phyloP scores from a whole-genome alignment of 1,284 basidiomycete species.

The Cryptococcus wingfieldii region DNA sequence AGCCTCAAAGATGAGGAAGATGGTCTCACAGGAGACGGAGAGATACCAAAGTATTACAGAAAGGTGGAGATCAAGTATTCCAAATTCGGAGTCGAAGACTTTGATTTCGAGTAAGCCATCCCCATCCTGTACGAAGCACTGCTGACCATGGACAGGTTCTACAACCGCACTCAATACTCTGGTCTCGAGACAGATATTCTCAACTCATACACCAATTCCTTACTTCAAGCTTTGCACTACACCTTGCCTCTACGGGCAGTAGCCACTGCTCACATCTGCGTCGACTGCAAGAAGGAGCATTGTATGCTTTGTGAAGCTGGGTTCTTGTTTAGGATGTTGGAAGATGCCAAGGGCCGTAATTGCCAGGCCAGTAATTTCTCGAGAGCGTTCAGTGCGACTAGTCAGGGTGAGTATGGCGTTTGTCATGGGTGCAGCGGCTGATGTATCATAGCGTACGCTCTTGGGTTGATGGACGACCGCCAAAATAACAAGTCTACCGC shows the following conservation, averaged over 20 bases:
- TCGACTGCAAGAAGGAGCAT: conserved; percentile 79
- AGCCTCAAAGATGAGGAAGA: background rate
- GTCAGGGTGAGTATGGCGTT: conserved; percentile 58
- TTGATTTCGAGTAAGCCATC: conserved; percentile 79
- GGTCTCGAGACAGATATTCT: conserved; percentile 96
- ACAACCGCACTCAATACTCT: conserved; percentile 82
- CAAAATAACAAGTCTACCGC: conserved; percentile 63
- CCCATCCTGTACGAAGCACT: background rate
- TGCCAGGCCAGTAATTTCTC: conserved; percentile 97
- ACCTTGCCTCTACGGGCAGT: conserved; percentile 69
- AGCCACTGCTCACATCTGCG: conserved; percentile 86
- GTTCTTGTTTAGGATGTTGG: conserved; percentile 91
- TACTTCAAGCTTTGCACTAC: conserved; percentile 88
- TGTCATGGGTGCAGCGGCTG: background rate
- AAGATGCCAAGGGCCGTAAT: conserved; percentile 88
- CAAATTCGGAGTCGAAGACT: conserved; percentile 96
- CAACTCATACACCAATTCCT: conserved; percentile 93
- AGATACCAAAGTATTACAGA: conserved; percentile 78
- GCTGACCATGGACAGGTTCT: conserved; percentile 59
- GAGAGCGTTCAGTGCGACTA: conserved; percentile 73
- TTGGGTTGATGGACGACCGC: conserved; percentile 79
- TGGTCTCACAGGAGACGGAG: conserved; percentile 34
- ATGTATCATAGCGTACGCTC: conserved; percentile 63
- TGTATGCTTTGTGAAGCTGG: conserved; percentile 94
- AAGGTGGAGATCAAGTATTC: conserved; percentile 97